These are phyloP conservation scores for Candida incommunis DNA, from an alignment of 805 yeast genomes.

Conservation along the genomic window DNA sequence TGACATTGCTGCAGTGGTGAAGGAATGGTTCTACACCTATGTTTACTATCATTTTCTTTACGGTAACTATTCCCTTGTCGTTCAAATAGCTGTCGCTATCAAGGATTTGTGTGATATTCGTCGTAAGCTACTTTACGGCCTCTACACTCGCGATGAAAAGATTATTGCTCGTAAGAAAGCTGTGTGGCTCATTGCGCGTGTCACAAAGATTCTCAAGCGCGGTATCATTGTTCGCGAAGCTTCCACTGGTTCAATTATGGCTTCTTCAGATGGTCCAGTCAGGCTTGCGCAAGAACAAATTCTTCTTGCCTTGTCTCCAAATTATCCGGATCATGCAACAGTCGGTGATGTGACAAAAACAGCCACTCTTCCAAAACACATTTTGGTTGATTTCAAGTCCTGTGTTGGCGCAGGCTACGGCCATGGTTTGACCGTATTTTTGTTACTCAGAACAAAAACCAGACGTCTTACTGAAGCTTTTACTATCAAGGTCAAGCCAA, in stretches of 20 bases:
- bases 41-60: conserved; percentile 14
- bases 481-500: conserved; percentile 47
- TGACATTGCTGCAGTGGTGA: conserved; percentile 19
- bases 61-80: conserved; percentile 15
- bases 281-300: conserved; percentile 53
- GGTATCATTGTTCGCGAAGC: conserved; percentile 20
- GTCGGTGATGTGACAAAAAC: conserved; percentile 7
- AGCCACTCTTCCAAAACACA: conserved; percentile 30
- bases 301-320: conserved; percentile 56
- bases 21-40: conserved; percentile 19
- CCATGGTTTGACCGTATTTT: conserved; percentile 60
- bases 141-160: conserved; percentile 17
- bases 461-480: conserved; percentile 68
- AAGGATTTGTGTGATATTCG: conserved; percentile 16
- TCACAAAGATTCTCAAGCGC: conserved; percentile 18
- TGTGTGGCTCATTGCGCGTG: conserved; percentile 18
- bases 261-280: conserved; percentile 30
- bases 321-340: conserved; percentile 36
- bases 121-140: conserved; percentile 13
- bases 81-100: conserved; percentile 13
- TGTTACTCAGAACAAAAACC: conserved; percentile 52
- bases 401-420: conserved; percentile 45
- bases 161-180: conserved; percentile 16
- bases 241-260: conserved; percentile 15
- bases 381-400: conserved; percentile 63